Conservation (phyloP, 768 basidiomycete species). For the Trichaptum fuscoviolaceum region DNA sequence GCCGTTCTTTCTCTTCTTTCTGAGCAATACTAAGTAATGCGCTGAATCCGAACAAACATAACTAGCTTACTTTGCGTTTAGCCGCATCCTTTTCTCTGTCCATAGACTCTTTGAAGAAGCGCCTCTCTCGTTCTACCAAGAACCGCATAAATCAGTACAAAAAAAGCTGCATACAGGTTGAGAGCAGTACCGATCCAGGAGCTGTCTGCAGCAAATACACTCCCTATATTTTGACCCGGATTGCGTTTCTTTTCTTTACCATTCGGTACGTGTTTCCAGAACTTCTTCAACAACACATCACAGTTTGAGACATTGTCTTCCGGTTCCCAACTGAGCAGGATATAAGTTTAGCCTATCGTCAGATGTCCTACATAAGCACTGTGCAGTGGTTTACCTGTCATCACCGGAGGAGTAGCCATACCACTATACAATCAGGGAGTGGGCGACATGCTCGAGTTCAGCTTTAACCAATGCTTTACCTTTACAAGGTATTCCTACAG, state of each 20-base stretch:
- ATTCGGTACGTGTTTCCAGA: conserved; percentile 47
- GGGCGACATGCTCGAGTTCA: conserved; percentile 5
- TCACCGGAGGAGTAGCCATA: conserved; percentile 51
- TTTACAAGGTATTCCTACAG: conserved; percentile 64
- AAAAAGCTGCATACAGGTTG: not conserved
- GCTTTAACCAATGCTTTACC: conserved; percentile 31
- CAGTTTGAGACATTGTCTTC: conserved; percentile 52
- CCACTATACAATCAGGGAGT: conserved; percentile 44
- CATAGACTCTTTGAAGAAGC: conserved; percentile 30
- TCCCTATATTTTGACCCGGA: conserved; percentile 13
- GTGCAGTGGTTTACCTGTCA: conserved; percentile 39
- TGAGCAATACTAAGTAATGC: not conserved
- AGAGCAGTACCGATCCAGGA: conserved; percentile 53
- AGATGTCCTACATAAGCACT: conserved; percentile 1
- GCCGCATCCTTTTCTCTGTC: conserved; percentile 17
- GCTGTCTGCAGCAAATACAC: conserved; percentile 7
- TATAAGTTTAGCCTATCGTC: not conserved
- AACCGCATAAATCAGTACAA: conserved; percentile 10
- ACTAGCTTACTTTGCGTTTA: conserved; percentile 6
- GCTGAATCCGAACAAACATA: not conserved
- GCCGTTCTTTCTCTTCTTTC: conserved; percentile 18
- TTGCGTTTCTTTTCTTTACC: conserved; percentile 57
- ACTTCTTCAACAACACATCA: conserved; percentile 52
- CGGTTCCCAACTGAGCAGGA: conserved; percentile 60
- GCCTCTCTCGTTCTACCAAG: conserved; percentile 32